Evolutionary conservation across 1,284 basidiomycete genomes (phyloP).

Genomic region (Pseudozyma thailandica): DNA sequence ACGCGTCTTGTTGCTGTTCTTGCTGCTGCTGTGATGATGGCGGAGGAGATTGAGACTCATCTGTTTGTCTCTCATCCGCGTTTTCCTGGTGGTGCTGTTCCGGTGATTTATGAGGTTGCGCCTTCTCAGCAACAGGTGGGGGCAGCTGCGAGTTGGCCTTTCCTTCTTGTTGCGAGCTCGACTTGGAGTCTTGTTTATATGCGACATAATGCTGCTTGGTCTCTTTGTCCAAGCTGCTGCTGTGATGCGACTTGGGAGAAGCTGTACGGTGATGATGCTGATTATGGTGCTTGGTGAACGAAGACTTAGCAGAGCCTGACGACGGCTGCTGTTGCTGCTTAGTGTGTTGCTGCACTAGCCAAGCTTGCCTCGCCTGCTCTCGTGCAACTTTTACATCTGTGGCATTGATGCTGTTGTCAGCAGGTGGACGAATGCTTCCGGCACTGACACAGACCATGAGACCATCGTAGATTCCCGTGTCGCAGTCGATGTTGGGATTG

Average conservation of each 20-base stretch:
- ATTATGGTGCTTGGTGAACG: neutral
- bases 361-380: slow-evolving; percentile 31
- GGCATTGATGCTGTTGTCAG: slow-evolving; percentile 40
- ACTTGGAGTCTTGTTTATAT: too few relatives aligned
- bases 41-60: neutral
- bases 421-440: slow-evolving; percentile 53
- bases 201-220: too few relatives aligned
- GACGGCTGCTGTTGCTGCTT: neutral
- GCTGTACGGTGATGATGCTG: too few relatives aligned
- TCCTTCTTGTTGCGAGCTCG: too few relatives aligned
- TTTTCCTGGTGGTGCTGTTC: neutral
- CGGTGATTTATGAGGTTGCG: neutral
- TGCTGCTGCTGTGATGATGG: neutral
- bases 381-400: slow-evolving; percentile 33
- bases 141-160: slow-evolving; percentile 2
- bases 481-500: slow-evolving; percentile 58
- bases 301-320: too few relatives aligned
- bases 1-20: neutral
- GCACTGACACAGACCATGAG: slow-evolving; percentile 57
- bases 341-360: slow-evolving; percentile 10
- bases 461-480: slow-evolving; percentile 51
- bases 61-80: neutral
- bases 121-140: neutral
- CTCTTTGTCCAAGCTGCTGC: too few relatives aligned
- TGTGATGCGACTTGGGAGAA: too few relatives aligned